These are phyloP conservation scores for Entomortierella parvispora DNA, from an alignment of 192 early-diverging fungal genomes.

Conservation along the genomic window DNA sequence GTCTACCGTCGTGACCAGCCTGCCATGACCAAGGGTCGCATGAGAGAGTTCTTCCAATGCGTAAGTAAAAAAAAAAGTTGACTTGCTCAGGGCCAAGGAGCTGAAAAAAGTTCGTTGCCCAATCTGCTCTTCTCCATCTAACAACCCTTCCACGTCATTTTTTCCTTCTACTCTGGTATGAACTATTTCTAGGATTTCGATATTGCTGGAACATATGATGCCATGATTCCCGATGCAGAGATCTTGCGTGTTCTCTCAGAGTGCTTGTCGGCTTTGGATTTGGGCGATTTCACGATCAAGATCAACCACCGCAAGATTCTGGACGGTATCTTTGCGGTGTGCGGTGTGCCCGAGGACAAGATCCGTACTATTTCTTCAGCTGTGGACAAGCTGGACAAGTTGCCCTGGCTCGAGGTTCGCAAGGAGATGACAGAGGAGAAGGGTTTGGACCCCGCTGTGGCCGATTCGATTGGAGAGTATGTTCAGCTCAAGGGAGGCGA, in stretches of 20 bases:
- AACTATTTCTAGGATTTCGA: constrained; percentile 86
- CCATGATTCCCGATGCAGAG: constrained; percentile 98
- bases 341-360: constrained; percentile 90
- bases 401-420: constrained; percentile 93
- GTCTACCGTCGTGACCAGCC: constrained; percentile 99
- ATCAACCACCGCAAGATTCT: constrained; percentile 97
- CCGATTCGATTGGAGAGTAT: constrained; percentile 94
- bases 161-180: too few relatives aligned
- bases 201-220: constrained; percentile 92
- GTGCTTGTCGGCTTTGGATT: constrained; percentile 79
- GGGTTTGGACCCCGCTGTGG: constrained; percentile 79
- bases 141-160: too few relatives aligned
- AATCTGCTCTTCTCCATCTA: constrained; percentile 6
- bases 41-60: constrained; percentile 99
- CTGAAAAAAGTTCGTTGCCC: too few relatives aligned
- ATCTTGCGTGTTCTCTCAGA: constrained; percentile 84
- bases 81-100: constrained; percentile 1
- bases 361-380: constrained; percentile 95
- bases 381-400: constrained; percentile 98
- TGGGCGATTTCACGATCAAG: constrained; percentile 94
- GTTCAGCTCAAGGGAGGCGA: constrained; percentile 82
- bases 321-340: constrained; percentile 97
- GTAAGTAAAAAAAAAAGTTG: constrained; percentile 65
- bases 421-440: constrained; percentile 96
- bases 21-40: constrained; percentile 97